Conservation (phyloP, 1,139 yeast species). For the Sporopachydermia cereana region DNA sequence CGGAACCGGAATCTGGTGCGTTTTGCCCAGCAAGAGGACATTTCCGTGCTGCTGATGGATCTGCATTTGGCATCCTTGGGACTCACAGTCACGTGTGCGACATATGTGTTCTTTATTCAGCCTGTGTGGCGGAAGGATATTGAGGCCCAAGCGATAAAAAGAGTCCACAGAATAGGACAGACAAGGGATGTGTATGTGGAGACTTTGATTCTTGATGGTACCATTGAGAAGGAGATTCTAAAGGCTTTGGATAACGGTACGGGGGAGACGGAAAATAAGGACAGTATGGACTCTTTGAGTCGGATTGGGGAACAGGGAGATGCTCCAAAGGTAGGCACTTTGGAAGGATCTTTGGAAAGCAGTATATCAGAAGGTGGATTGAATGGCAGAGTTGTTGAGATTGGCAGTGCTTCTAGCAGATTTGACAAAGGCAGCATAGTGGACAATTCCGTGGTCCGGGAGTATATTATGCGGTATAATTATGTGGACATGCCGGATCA, state of each 20-base stretch:
- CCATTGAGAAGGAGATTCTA: constrained; percentile 59
- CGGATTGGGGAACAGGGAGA: too few relatives aligned
- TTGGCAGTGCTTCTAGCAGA: too few relatives aligned
- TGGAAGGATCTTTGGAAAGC: background rate
- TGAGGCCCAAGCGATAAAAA: constrained; percentile 63
- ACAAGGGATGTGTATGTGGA: constrained; percentile 47
- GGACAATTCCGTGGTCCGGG: background rate
- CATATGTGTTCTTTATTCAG: constrained; percentile 52
- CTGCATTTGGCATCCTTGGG: constrained; percentile 61
- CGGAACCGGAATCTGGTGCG: constrained; percentile 42
- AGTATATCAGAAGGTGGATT: too few relatives aligned
- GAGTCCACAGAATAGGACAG: constrained; percentile 68
- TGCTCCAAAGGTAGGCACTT: too few relatives aligned
- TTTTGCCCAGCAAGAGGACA: constrained; percentile 38
- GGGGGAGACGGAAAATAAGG: too few relatives aligned
- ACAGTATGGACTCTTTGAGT: too few relatives aligned
- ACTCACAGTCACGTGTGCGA: constrained; percentile 53
- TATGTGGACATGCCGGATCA: too few relatives aligned
- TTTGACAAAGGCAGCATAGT: background rate
- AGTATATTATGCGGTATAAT: background rate
- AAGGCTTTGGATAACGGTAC: too few relatives aligned
- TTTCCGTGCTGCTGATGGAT: constrained; percentile 52
- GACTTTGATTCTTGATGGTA: constrained; percentile 46
- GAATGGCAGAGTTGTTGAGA: too few relatives aligned
- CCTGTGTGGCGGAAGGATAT: constrained; percentile 62